Percentiles rank a stretch among this genome's conserved stretches.
These are phyloP conservation scores for Blastobotrys robertii DNA, from an alignment of 805 yeast species.

Conservation along the genomic window DNA sequence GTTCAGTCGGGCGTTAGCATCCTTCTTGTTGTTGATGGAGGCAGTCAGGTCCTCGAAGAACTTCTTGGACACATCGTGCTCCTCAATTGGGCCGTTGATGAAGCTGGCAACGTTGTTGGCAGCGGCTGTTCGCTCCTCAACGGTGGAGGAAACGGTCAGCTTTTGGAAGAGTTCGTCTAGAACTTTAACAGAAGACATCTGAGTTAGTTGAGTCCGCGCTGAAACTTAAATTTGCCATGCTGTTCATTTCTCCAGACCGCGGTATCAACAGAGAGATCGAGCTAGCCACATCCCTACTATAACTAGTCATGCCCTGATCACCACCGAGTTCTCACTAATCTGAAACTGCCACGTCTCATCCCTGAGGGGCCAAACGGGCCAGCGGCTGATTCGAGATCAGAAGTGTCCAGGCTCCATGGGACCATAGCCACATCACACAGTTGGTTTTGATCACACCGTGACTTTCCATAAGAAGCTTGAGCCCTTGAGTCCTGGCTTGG, in stretches of 20 bases:
- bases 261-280: no score
- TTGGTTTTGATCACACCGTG: no score
- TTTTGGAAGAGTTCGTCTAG: conserved; percentile 88
- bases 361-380: no score
- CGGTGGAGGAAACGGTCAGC: conserved; percentile 74
- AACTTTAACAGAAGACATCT: conserved; percentile 41
- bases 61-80: conserved; percentile 92
- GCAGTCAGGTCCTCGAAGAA: conserved; percentile 72
- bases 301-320: no score
- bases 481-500: no score
- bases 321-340: not conserved
- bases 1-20: conserved; percentile 49
- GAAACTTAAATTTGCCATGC: conserved; percentile 10
- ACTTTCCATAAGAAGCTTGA: no score
- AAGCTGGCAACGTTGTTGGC: conserved; percentile 86
- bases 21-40: conserved; percentile 76
- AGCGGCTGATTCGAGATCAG: no score
- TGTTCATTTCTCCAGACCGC: not conserved
- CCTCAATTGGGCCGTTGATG: conserved; percentile 94
- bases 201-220: conserved; percentile 15
- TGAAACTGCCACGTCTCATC: no score
- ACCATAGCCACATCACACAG: no score
- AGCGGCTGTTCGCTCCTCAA: conserved; percentile 72
- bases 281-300: no score
- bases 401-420: no score